Evolutionary conservation across 1,284 basidiomycete genomes (phyloP), one percentile per base, ranked within the genome.

Genomic region (Fistulina hepatica): DNA sequence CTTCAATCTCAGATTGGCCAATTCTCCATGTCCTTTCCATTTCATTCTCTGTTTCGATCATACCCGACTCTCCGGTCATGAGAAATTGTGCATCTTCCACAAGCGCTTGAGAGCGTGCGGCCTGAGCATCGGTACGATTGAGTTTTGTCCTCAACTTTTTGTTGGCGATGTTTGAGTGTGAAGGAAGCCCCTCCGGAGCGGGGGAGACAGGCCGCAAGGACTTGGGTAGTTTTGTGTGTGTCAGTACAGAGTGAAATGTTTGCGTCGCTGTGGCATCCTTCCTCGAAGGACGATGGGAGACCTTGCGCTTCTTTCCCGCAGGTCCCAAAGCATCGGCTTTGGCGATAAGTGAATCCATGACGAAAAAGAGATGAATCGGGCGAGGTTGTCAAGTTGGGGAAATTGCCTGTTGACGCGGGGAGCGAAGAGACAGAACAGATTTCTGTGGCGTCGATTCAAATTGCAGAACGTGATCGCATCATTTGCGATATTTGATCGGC

Each of bases 11-110:
- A 7, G 69, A 64, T 61, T 98, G 94, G 0, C 74, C 71, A 5
- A 93, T 71, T 39, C 85, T 71, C 88, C 91, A 97, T 4, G 94
- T 97, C 48, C 76, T 64, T 53, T 97, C 94, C 60, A 94, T 65
- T 40, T 76, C 79, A 2, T 68, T 71, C 47, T 92, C 86, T 11
- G 71, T 67, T 52, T 84, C 69, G 44, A 94, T 71, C 46, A 66
- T 57, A 0, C 90, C 90, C 0, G 67, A 67, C 6, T 83, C 80
- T 24, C 71, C 73, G 15, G 70, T 63, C 38, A 83, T 54, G 11
- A 84, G 55, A 42, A 83, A 53, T 39, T 75, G 76, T 7, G 78
- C 75, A 61, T 84, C 80, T 34, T 77, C 62, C 34, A 78, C 47
- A 12, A 82, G 58, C 2, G 60, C 63, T 51, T 76, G 73, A n/a